Base-by-base conservation (phyloP, 768 basidiomycete species). In the Boletus coccyginus region DNA sequence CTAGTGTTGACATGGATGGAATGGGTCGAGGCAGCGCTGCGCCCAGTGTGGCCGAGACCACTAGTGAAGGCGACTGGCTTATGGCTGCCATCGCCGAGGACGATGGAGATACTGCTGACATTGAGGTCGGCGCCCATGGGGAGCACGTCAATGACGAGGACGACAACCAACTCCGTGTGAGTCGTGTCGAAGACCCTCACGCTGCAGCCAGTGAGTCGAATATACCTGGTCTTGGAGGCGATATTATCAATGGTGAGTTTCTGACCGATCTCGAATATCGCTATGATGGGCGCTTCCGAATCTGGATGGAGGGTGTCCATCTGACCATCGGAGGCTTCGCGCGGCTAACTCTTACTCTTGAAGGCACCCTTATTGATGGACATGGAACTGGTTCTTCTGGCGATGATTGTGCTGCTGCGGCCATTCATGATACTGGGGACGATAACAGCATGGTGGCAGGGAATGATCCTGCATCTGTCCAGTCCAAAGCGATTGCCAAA, bases 21-120 rank as follows among this genome's bases (percentile, higher is more conserved):
- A 78, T 81, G 49, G 84, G 83, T 45, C 71, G 80, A 45, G 73
- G 69, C 51, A 91, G 88, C 64, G 82, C 79, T 53, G 82, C 88
- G 48, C 87, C 88, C 62, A 86, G 87, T 48, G 79, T 80, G n/a
- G 77, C 75, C 46, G 79, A 81, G 66, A 77, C 82, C 35, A 71
- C 73, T 35, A 90, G 88, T 71, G 90, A 92, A 70, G 86, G 78
- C 51, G 90, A 92, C 73, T 92, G 90, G 90, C 77, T 92, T 42
- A 92, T 92, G 90, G 90, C 89, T 68, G 90, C 90, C 50, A 92
- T 92, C 63, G 85, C 80, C 54, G 87, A 86, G 68, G 86, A 82
- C 62, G 86, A 85, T 64, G 84, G 76, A 54, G 86, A 83, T 56
- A 73, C 75, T 58, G 72, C 75, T 66, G 76, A 77, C 55, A 83